These are phyloP conservation scores for Chamaecrista fasciculata DNA, from an alignment of 306 rosid species.

Conservation along the genomic window DNA sequence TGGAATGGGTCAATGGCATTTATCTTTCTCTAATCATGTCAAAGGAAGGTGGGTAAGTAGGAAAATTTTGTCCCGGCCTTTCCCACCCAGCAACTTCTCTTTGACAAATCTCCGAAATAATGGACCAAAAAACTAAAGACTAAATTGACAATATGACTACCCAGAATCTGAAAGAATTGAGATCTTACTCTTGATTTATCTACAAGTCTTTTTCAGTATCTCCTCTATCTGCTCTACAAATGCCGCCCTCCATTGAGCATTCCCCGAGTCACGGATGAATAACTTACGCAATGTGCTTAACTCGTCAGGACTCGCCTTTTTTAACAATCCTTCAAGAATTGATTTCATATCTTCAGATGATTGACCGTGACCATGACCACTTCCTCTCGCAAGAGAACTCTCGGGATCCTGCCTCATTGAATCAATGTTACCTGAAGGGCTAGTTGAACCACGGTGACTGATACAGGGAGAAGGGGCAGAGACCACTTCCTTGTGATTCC, in stretches of 20 bases:
- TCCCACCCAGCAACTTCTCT: slow-evolving; percentile 10
- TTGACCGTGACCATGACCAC: not conserved
- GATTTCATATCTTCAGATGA: slow-evolving; percentile 41
- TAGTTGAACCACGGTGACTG: slow-evolving; percentile 31
- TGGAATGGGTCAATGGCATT: not conserved
- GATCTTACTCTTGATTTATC: slow-evolving; percentile 45
- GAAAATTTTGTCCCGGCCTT: slow-evolving; percentile 4
- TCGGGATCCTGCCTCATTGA: slow-evolving; percentile 37
- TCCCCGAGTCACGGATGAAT: slow-evolving; percentile 41
- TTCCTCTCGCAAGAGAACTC: slow-evolving; percentile 22
- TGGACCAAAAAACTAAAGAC: not conserved
- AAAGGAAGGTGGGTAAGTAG: not conserved
- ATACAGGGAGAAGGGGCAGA: slow-evolving; percentile 24
- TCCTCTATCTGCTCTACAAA: slow-evolving; percentile 52
- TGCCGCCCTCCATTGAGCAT: slow-evolving; percentile 43
- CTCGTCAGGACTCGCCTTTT: slow-evolving; percentile 60
- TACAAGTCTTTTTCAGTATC: slow-evolving; percentile 43
- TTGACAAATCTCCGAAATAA: slow-evolving; percentile 18
- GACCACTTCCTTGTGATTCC: slow-evolving; percentile 51
- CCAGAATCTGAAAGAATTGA: slow-evolving; percentile 48
- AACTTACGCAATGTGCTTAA: slow-evolving; percentile 46
- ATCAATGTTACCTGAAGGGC: slow-evolving; percentile 34
- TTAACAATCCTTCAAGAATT: slow-evolving; percentile 46
- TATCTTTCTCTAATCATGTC: not conserved
- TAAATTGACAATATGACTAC: slow-evolving; percentile 37